Evolutionary conservation across 192 early-diverging fungal species (phyloP).

Genomic region (Piromyces finnis): DNA sequence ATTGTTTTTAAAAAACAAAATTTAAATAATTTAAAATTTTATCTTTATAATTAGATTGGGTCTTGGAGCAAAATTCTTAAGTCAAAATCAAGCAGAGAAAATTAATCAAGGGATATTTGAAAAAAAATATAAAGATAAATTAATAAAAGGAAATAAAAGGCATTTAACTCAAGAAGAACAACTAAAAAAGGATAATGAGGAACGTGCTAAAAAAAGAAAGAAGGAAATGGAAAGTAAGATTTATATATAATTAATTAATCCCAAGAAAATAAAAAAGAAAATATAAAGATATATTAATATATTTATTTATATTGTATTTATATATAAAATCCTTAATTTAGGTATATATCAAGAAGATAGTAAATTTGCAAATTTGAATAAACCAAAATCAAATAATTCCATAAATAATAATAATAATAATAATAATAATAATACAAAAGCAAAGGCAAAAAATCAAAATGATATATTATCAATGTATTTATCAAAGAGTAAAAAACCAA

Average conservation of each 20-base stretch:
- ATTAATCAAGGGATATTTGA: neutral
- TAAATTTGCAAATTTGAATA: neutral
- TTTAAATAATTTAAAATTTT: too few relatives aligned
- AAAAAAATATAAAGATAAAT: neutral
- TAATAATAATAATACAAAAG: too few relatives aligned
- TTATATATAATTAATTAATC: too few relatives aligned
- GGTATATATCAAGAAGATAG: neutral
- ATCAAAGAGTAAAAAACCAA: neutral
- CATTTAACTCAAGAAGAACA: neutral
- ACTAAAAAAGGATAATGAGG: neutral
- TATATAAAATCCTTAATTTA: neutral
- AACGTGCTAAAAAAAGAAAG: neutral
- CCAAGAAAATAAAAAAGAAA: too few relatives aligned
- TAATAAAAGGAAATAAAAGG: neutral
- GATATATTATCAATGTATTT: neutral
- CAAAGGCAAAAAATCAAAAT: neutral
- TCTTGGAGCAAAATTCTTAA: neutral
- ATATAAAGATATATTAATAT: too few relatives aligned
- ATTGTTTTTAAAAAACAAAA: too few relatives aligned
- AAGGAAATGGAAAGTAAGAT: neutral
- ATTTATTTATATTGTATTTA: too few relatives aligned
- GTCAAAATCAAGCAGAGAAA: neutral
- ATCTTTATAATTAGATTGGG: neutral
- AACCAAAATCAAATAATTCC: neutral
- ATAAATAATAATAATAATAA: neutral